Conservation (phyloP, 2,329 filamentous ascomycete genomes). For the Penicillium sp. region DNA sequence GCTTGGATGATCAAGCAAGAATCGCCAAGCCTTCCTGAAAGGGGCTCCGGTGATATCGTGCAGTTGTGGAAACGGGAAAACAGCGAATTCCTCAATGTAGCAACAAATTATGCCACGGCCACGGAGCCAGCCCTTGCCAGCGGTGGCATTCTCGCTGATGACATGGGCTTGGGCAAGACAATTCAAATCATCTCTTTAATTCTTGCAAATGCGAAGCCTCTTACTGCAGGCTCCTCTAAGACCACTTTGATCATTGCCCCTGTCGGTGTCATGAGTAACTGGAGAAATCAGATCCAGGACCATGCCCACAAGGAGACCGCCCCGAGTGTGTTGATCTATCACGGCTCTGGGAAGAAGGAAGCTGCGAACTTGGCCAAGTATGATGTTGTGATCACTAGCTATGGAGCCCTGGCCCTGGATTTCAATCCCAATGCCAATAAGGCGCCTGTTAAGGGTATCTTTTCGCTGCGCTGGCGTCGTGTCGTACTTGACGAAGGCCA, state of each 20-base stretch:
- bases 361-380: conserved; percentile 61
- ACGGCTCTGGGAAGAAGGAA: conserved; percentile 61
- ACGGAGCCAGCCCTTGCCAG: conserved; percentile 63
- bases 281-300: conserved; percentile 72
- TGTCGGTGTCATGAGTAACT: conserved; percentile 85
- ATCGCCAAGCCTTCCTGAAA: conserved; percentile 61
- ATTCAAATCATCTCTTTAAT: conserved; percentile 81
- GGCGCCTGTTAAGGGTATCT: conserved; percentile 51
- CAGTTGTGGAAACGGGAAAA: conserved; percentile 71
- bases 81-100: conserved; percentile 62
- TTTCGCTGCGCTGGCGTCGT: conserved; percentile 69
- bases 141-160: conserved; percentile 83
- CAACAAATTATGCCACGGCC: conserved; percentile 64
- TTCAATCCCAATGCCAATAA: conserved; percentile 51
- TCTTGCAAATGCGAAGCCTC: conserved; percentile 51
- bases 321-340: conserved; percentile 70
- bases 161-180: conserved; percentile 91
- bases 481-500: conserved; percentile 83
- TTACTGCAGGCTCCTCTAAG: conserved; percentile 49
- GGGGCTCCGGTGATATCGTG: conserved; percentile 59
- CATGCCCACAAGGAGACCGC: conserved; percentile 65
- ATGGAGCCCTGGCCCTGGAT: conserved; percentile 71
- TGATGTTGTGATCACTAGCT: conserved; percentile 80
- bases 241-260: conserved; percentile 78
- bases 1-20: conserved; percentile 80